Percentiles rank a stretch among this genome's conserved stretches.
phyloP scores from a whole-genome alignment of 108 stramenopile genomes.

The Skeletonema menzelii region DNA sequence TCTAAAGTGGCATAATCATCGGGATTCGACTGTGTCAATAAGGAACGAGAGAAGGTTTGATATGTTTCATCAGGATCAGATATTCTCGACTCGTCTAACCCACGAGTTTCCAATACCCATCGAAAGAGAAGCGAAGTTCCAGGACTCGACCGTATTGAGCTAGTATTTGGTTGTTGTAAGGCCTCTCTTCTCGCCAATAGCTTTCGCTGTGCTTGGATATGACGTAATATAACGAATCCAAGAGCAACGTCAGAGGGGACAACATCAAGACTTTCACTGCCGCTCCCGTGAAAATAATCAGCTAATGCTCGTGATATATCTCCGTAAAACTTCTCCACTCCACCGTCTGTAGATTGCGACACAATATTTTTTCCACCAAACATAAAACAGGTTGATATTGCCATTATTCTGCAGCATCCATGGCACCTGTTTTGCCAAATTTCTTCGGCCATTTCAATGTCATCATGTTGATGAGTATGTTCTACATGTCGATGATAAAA shows the following conservation, averaged over 20 bases:
- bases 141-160: neutral
- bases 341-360: conserved; percentile 31
- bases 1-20: conserved; percentile 56
- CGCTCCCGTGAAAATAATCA: conserved; percentile 68
- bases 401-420: conserved; percentile 62
- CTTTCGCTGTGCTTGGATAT: conserved; percentile 68
- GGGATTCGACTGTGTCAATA: conserved; percentile 62
- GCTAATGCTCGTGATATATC: conserved; percentile 76
- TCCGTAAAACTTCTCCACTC: conserved; percentile 50
- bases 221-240: conserved; percentile 75
- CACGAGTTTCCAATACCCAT: conserved; percentile 6
- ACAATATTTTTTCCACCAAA: conserved; percentile 83
- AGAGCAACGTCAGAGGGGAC: conserved; percentile 82
- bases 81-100: neutral
- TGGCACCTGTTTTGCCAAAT: conserved; percentile 81
- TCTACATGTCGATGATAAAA: conserved; percentile 27
- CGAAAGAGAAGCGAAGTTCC: conserved; percentile 37
- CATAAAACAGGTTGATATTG: conserved; percentile 74
- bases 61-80: conserved; percentile 30
- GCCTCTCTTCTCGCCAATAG: conserved; percentile 50
- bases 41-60: conserved; percentile 38
- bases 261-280: conserved; percentile 53
- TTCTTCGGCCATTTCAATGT: conserved; percentile 45
- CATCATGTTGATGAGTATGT: conserved; percentile 24
- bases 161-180: conserved; percentile 14